Evolutionary conservation across 2,329 filamentous ascomycete genomes (phyloP), one percentile per base, ranked within the genome.

Genomic region (Colletotrichum sp.): DNA sequence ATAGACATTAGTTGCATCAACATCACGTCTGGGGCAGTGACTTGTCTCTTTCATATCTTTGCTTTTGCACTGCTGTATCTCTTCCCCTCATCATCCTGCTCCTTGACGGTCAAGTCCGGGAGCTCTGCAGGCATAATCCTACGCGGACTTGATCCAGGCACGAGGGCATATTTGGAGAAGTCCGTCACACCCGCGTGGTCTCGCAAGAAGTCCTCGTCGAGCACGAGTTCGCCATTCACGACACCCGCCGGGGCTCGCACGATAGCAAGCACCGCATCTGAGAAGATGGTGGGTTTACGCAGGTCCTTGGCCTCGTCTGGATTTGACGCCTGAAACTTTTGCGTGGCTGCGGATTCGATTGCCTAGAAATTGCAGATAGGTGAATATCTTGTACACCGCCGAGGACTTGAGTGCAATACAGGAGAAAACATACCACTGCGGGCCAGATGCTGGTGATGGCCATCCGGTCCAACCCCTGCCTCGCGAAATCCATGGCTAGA

Each of bases 371-470:
- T 13, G 26, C 28, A 44, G 13, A 21, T 44, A 59, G 7, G 8
- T 52, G 44, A 52, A 52, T 52, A 24, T 52, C 44, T 52, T 21
- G n/a, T 8, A 21, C n/a, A 52, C 6, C 13, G 44, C n/a, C 12
- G 44, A 52, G 18, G 44, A 52, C 44, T 24, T 60, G 9, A 66
- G 32, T 57, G 16, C 26, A 28, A 26, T 12, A 59, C 10, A 59
- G 13, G 24, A 28, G 55, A 13, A 6, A 9, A 63, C 92, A 79
- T 85, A 94, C 94, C 34, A 89, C 90, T 6, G 95, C 95, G 13
- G 95, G 95, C 95, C 95, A 98, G 7, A 98, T 90, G 78, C 93
- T 95, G 0, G 93, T 95, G 71, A 97, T 92, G 13, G 94, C 93
- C 94, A 96, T 95, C 8, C 91, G 87, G 0, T 81, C 85, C 79